Conservation (phyloP, 768 basidiomycete species). For the Suillus fuscotomentosus region DNA sequence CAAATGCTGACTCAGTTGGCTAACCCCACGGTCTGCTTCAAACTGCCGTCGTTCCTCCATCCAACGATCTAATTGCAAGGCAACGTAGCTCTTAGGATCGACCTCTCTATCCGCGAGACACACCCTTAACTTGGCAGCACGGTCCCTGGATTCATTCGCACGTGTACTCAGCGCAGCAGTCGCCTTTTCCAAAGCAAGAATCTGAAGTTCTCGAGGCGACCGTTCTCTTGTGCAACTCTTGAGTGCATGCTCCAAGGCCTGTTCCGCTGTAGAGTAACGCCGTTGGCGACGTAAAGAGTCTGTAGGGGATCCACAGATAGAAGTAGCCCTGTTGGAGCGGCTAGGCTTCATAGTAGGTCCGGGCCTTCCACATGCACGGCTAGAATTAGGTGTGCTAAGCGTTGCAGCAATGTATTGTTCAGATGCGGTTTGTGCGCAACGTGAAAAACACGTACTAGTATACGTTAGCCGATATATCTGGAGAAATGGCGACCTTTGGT, state of each 20-base stretch:
- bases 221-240: slow-evolving; percentile 32
- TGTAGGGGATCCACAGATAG: slow-evolving; percentile 27
- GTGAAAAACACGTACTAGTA: slow-evolving; percentile 21
- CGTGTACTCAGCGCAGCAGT: slow-evolving; percentile 41
- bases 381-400: slow-evolving; percentile 21
- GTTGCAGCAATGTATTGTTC: not conserved
- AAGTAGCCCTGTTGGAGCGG: slow-evolving; percentile 12
- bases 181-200: slow-evolving; percentile 44
- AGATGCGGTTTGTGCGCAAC: slow-evolving; percentile 9
- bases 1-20: slow-evolving; percentile 36
- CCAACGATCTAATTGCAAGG: slow-evolving; percentile 49
- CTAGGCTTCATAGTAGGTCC: slow-evolving; percentile 12
- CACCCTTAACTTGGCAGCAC: slow-evolving; percentile 38
- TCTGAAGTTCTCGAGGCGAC: slow-evolving; percentile 45
- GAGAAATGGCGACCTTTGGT: slow-evolving; percentile 5
- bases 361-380: slow-evolving; percentile 17
- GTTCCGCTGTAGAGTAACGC: slow-evolving; percentile 48
- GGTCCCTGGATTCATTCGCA: slow-evolving; percentile 44
- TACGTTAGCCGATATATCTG: slow-evolving; percentile 6
- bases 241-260: slow-evolving; percentile 37
- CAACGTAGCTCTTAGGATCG: slow-evolving; percentile 36
- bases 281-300: slow-evolving; percentile 28
- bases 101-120: slow-evolving; percentile 37
- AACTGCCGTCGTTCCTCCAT: slow-evolving; percentile 45
- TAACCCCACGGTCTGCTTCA: slow-evolving; percentile 36